Conservation (phyloP, 352 stramenopile genomes). For the Globisporangium camurandrum region DNA sequence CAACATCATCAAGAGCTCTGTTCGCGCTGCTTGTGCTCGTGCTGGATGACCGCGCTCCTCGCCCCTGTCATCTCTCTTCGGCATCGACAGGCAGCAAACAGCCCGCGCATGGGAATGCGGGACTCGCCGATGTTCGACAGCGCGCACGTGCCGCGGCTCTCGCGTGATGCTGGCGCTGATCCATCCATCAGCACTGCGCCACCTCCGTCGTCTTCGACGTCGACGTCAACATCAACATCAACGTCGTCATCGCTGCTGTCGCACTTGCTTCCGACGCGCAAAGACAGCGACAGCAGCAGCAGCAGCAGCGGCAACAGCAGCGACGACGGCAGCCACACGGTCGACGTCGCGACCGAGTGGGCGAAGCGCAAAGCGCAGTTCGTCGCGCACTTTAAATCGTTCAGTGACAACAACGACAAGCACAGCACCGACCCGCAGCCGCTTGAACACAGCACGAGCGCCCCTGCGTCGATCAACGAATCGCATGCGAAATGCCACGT, state of each 20-base stretch:
- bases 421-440: not conserved
- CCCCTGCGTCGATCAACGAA: conserved; percentile 15
- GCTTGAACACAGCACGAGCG: not conserved
- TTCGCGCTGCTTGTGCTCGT: no score
- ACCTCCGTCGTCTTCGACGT: not conserved
- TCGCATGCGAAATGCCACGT: conserved; percentile 68
- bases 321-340: not conserved
- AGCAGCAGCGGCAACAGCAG: not conserved
- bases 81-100: no score
- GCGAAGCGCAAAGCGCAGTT: conserved; percentile 37
- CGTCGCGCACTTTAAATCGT: conserved; percentile 37
- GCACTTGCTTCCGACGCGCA: not conserved
- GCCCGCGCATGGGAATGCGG: conserved; percentile 9
- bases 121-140: conserved; percentile 6
- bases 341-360: conserved; percentile 21
- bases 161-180: not conserved
- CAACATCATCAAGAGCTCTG: no score
- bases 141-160: conserved; percentile 6
- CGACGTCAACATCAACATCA: no score
- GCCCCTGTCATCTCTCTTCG: no score
- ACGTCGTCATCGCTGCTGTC: no score
- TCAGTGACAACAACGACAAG: conserved; percentile 12
- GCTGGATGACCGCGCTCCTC: no score
- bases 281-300: not conserved
- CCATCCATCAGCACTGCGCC: no score